Evolutionary conservation across 176 grass and related monocot genomes (phyloP).

Genomic region (Hordeum vulgare): DNA sequence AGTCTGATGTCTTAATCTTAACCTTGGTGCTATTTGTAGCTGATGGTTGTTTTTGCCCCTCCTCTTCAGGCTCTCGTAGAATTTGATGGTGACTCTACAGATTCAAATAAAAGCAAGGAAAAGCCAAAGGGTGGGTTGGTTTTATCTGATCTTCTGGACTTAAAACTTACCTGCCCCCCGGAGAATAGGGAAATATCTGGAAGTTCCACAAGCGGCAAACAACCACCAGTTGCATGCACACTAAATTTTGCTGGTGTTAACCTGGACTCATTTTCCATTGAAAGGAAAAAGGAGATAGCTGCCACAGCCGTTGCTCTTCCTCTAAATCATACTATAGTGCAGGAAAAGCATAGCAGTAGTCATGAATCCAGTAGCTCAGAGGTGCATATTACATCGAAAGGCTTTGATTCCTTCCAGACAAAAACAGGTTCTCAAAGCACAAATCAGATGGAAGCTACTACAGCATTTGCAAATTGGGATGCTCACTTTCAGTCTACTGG

Average conservation of each 20-base stretch:
- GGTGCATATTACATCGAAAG: background rate
- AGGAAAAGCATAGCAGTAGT: conserved; percentile 33
- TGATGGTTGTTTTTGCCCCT: conserved; percentile 20
- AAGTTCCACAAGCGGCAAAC: conserved; percentile 22
- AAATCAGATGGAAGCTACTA: conserved; percentile 31
- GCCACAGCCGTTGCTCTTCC: conserved; percentile 3
- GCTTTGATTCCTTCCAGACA: background rate
- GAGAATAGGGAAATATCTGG: conserved; percentile 34
- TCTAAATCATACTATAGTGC: background rate
- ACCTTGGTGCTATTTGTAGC: conserved; percentile 14
- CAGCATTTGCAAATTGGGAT: conserved; percentile 72
- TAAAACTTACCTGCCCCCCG: conserved; percentile 54
- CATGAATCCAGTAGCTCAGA: conserved; percentile 27
- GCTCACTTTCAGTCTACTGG: conserved; percentile 60
- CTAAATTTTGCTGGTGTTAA: conserved; percentile 50
- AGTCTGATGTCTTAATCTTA: conserved; percentile 20
- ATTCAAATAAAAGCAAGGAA: conserved; percentile 56
- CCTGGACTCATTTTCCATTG: conserved; percentile 52
- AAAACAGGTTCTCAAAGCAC: conserved; percentile 15
- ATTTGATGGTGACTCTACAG: conserved; percentile 46
- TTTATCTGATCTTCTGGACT: conserved; percentile 78
- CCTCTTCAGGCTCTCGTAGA: conserved; percentile 69
- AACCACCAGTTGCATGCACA: conserved; percentile 22
- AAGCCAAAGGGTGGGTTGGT: conserved; percentile 42
- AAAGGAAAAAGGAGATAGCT: conserved; percentile 46